These are phyloP conservation scores for Nidula niveotomentosa DNA, from an alignment of 1,284 basidiomycete genomes.

Conservation along the genomic window DNA sequence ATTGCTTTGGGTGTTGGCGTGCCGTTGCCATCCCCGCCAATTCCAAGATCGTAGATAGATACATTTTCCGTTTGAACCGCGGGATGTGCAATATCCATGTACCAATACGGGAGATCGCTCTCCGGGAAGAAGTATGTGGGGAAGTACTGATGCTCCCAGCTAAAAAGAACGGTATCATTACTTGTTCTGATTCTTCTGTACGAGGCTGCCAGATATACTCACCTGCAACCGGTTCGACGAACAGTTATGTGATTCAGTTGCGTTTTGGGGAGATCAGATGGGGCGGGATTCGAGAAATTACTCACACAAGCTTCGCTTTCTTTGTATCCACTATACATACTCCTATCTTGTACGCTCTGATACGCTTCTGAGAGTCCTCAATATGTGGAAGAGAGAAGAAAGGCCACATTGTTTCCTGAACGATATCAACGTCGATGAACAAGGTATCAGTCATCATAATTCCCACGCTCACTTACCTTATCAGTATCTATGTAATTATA, in stretches of 20 bases:
- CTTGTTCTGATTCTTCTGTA: not conserved
- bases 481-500: too few relatives aligned
- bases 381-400: conserved; percentile 35
- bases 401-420: conserved; percentile 10
- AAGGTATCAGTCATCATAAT: too few relatives aligned
- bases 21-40: conserved; percentile 26
- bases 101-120: conserved; percentile 40
- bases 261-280: too few relatives aligned
- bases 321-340: conserved; percentile 53
- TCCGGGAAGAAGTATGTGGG: conserved; percentile 54
- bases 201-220: not conserved
- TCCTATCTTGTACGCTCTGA: conserved; percentile 53
- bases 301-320: conserved; percentile 59
- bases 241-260: not conserved
- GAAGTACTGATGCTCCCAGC: conserved; percentile 57
- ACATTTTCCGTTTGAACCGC: conserved; percentile 19
- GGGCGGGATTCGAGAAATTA: conserved; percentile 3
- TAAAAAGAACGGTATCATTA: conserved; percentile 15
- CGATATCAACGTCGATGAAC: too few relatives aligned
- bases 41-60: conserved; percentile 45
- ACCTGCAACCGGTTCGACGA: not conserved
- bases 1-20: conserved; percentile 36
- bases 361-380: conserved; percentile 46
- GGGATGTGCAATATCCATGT: conserved; percentile 32
- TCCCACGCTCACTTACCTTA: too few relatives aligned